Conservation (phyloP, 371 early-diverging fungal genomes). For the Mortierella sp. region DNA sequence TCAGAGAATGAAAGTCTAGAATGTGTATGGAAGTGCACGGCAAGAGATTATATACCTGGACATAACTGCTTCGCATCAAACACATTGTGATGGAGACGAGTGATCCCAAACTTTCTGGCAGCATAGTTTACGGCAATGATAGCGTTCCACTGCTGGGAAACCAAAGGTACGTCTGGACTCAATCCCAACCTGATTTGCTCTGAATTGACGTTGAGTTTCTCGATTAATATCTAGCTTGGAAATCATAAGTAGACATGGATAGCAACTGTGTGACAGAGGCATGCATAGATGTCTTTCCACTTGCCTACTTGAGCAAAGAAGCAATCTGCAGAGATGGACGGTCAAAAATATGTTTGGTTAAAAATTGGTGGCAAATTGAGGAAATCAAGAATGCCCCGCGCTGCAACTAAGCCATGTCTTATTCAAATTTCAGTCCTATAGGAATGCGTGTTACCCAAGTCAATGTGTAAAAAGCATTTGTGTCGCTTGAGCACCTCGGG, state of each 20-base stretch:
- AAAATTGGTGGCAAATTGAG: constrained; percentile 37
- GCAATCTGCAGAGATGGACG: constrained; percentile 65
- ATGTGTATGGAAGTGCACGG: neutral
- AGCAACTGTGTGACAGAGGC: neutral
- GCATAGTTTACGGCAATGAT: constrained; percentile 84
- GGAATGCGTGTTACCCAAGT: constrained; percentile 60
- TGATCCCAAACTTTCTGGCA: constrained; percentile 66
- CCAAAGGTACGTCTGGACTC: constrained; percentile 77
- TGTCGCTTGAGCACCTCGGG: constrained; percentile 66
- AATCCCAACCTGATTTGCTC: constrained; percentile 84
- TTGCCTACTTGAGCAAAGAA: constrained; percentile 86
- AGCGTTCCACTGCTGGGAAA: constrained; percentile 93
- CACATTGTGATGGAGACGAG: constrained; percentile 60
- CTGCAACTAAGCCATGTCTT: neutral
- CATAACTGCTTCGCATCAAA: constrained; percentile 75
- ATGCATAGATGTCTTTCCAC: constrained; percentile 19
- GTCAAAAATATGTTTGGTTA: neutral
- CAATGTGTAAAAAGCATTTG: constrained; percentile 74
- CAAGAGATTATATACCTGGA: constrained; percentile 61
- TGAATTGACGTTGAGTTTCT: constrained; percentile 17
- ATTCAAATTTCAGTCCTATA: neutral
- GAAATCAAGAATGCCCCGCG: neutral
- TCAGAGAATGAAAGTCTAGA: neutral
- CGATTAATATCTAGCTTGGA: neutral
- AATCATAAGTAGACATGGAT: neutral